Percentiles rank a stretch among this genome's conserved stretches.
Evolutionary conservation across 169 alveolate genomes (phyloP).

Genomic region (Plasmodium vivax): DNA sequence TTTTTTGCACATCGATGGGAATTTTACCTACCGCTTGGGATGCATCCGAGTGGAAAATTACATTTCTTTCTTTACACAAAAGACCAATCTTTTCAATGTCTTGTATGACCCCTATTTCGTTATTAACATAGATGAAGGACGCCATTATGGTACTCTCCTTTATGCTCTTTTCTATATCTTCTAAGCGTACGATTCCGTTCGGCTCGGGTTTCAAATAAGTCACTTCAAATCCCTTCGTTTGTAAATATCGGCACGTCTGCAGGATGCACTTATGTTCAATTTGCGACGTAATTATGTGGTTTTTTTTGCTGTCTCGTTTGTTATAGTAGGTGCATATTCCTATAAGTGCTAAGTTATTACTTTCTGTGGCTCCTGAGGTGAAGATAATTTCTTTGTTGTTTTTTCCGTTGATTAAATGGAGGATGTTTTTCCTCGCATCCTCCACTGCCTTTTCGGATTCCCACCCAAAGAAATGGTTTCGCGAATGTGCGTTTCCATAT

Average conservation of each 20-base stretch:
- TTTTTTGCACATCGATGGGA: conserved; percentile 93
- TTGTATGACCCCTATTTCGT: conserved; percentile 98
- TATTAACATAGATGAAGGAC: conserved; percentile 95
- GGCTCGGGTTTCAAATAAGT: conserved; percentile 94
- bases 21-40: conserved; percentile 95
- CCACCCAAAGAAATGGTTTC: conserved; percentile 98
- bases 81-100: conserved; percentile 94
- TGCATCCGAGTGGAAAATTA: conserved; percentile 96
- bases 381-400: conserved; percentile 94
- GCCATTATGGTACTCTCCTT: conserved; percentile 95
- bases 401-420: conserved; percentile 89
- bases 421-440: conserved; percentile 92
- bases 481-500: conserved; percentile 97
- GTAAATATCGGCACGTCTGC: conserved; percentile 92
- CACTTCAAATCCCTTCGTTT: conserved; percentile 92
- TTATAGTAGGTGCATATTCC: conserved; percentile 90
- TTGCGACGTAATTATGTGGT: conserved; percentile 97
- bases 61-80: conserved; percentile 93
- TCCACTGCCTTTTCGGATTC: conserved; percentile 96
- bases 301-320: conserved; percentile 84
- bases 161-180: conserved; percentile 91
- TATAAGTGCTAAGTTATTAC: conserved; percentile 95
- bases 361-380: conserved; percentile 99
- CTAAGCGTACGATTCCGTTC: conserved; percentile 91
- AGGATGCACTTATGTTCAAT: conserved; percentile 98